A percentile compares a stretch with the other conserved stretches of the same genome.
phyloP scores from a whole-genome alignment of 495 filamentous ascomycete species.

The Clavariopsis aquatica region DNA sequence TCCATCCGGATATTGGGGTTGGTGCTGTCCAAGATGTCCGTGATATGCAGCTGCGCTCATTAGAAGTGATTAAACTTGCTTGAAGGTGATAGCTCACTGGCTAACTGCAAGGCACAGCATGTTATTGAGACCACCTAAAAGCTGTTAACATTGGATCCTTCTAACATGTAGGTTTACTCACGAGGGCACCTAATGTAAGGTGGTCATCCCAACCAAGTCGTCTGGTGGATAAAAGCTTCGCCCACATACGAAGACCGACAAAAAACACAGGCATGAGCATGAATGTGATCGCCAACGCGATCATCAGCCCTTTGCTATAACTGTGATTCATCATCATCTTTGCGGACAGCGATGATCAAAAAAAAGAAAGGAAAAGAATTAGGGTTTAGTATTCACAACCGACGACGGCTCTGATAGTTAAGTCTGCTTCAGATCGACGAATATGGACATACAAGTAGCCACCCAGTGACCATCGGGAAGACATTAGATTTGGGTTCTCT shows the following conservation, averaged over 20 bases:
- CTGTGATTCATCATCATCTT: too few relatives aligned
- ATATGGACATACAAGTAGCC: too few relatives aligned
- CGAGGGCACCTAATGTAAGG: slow-evolving; percentile 4
- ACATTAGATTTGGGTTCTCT: too few relatives aligned
- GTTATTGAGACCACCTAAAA: neutral
- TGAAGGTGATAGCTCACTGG: neutral
- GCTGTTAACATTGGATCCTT: neutral
- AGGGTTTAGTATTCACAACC: too few relatives aligned
- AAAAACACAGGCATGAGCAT: slow-evolving; percentile 1
- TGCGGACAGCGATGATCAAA: too few relatives aligned
- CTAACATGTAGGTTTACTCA: neutral
- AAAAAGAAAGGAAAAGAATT: too few relatives aligned
- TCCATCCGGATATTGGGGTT: slow-evolving; percentile 5
- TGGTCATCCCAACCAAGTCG: slow-evolving; percentile 9
- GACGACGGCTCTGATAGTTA: too few relatives aligned
- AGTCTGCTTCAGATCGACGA: too few relatives aligned
- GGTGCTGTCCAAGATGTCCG: slow-evolving; percentile 15
- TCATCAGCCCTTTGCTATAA: too few relatives aligned
- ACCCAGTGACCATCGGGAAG: too few relatives aligned
- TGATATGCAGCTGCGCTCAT: slow-evolving; percentile 4
- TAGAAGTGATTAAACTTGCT: neutral
- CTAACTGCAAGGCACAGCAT: slow-evolving; percentile 7
- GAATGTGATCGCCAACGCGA: too few relatives aligned
- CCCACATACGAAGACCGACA: slow-evolving; percentile 11
- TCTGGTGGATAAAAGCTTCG: slow-evolving; percentile 1